Percentiles rank a stretch among this genome's conserved stretches.
Evolutionary conservation across 139 green algal species (phyloP).

Genomic region (Picochlorum sp.): DNA sequence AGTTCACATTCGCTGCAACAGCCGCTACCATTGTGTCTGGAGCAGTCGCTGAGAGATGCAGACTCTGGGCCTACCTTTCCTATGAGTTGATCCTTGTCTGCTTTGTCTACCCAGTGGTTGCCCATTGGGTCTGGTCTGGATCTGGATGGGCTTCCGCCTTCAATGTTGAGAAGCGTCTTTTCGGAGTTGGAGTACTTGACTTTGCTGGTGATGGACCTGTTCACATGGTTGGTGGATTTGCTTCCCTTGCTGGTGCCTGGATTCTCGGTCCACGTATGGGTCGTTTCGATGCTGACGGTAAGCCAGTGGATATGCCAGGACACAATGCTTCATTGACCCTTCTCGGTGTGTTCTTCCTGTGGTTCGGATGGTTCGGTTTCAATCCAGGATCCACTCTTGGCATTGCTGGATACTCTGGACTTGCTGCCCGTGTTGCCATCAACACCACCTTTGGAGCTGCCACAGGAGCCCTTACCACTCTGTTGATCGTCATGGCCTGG

Average conservation of each 20-base stretch:
- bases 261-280: conserved; percentile 86
- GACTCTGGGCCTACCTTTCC: conserved; percentile 40
- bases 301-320: conserved; percentile 67
- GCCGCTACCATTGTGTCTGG: conserved; percentile 65
- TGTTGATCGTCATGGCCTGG: conserved; percentile 26
- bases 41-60: conserved; percentile 55
- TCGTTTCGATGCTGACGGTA: conserved; percentile 79
- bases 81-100: conserved; percentile 58
- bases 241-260: conserved; percentile 64
- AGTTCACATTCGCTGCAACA: conserved; percentile 56
- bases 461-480: conserved; percentile 40
- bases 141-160: conserved; percentile 35
- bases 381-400: conserved; percentile 46
- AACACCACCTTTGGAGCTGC: conserved; percentile 71
- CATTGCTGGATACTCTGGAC: conserved; percentile 33
- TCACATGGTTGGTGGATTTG: conserved; percentile 71
- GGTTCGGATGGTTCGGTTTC: conserved; percentile 78
- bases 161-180: conserved; percentile 6
- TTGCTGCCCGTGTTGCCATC: conserved; percentile 43
- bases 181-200: conserved; percentile 40
- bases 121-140: conserved; percentile 48
- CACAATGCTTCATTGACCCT: conserved; percentile 61
- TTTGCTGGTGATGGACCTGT: conserved; percentile 50
- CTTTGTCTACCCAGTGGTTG: conserved; percentile 64
- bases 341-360: conserved; percentile 74